Evolutionary conservation across 768 basidiomycete genomes (phyloP).

Genomic region (Calocera viscosa): DNA sequence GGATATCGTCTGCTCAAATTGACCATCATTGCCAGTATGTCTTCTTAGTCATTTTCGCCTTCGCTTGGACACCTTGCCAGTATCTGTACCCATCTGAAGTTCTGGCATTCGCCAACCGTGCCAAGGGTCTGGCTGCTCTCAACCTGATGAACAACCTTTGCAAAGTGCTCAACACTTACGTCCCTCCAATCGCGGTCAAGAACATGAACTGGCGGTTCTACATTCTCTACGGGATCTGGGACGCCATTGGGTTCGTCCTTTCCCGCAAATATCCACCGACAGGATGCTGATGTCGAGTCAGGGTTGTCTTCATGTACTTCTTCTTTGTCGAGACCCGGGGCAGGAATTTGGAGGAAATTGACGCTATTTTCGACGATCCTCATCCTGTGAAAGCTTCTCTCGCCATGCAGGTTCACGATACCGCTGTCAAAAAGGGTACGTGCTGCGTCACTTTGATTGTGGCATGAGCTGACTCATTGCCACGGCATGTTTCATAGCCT

Average conservation of each 20-base stretch:
- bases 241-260: slow-evolving; percentile 18
- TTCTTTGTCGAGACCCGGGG: not conserved
- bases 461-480: too few species aligned
- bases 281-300: not conserved
- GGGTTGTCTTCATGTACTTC: slow-evolving; percentile 3
- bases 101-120: slow-evolving; percentile 19
- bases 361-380: not conserved
- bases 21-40: slow-evolving; percentile 20
- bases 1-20: not conserved
- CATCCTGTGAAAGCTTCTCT: not conserved
- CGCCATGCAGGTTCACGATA: not conserved
- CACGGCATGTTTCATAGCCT: too few species aligned
- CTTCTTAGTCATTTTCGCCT: slow-evolving; percentile 21
- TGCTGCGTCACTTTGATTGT: too few species aligned
- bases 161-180: slow-evolving; percentile 23
- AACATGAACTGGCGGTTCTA: slow-evolving; percentile 15
- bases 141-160: slow-evolving; percentile 11
- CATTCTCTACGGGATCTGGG: slow-evolving; percentile 14
- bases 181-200: slow-evolving; percentile 17
- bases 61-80: slow-evolving; percentile 24
- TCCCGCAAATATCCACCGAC: not conserved
- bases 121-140: slow-evolving; percentile 23
- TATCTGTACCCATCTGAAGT: slow-evolving; percentile 23
- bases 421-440: too few species aligned
- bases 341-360: not conserved